These are phyloP conservation scores for Xanthoparmelia taractica DNA, from an alignment of 495 filamentous ascomycete species.

Conservation along the genomic window DNA sequence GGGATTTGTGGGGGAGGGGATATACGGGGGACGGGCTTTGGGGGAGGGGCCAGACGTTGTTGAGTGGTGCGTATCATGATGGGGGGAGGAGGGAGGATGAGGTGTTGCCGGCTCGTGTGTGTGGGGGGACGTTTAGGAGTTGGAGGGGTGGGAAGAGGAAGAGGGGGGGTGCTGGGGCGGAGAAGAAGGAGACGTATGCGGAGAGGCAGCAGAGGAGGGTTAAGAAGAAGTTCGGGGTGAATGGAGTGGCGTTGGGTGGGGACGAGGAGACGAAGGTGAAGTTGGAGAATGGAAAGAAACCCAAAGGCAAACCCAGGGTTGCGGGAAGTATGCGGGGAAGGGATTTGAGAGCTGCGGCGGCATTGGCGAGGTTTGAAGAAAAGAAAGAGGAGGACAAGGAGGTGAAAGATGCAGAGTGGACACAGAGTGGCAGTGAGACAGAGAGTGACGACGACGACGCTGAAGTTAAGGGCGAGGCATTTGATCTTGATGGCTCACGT, in stretches of 20 bases:
- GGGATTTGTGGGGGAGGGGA: slow-evolving; percentile 50
- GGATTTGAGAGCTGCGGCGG: slow-evolving; percentile 68
- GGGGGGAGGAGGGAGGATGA: slow-evolving; percentile 40
- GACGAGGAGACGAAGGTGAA: slow-evolving; percentile 54
- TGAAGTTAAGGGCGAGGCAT: slow-evolving; percentile 25
- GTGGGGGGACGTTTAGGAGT: slow-evolving; percentile 26
- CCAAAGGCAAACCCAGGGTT: slow-evolving; percentile 58
- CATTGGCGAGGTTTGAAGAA: slow-evolving; percentile 60
- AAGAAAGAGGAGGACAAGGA: slow-evolving; percentile 32
- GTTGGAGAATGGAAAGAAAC: slow-evolving; percentile 56
- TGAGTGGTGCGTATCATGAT: slow-evolving; percentile 51
- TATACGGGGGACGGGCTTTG: slow-evolving; percentile 75
- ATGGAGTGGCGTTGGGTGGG: slow-evolving; percentile 57
- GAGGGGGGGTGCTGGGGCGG: slow-evolving; percentile 10
- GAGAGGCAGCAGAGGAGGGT: slow-evolving; percentile 43
- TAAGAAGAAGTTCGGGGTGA: slow-evolving; percentile 63
- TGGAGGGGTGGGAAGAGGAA: slow-evolving; percentile 24
- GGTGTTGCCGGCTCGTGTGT: slow-evolving; percentile 32
- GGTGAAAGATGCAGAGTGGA: slow-evolving; percentile 34
- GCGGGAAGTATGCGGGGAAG: slow-evolving; percentile 61
- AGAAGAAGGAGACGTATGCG: slow-evolving; percentile 23
- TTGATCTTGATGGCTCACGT: slow-evolving; percentile 52
- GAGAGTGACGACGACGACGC: slow-evolving; percentile 31
- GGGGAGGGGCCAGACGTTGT: slow-evolving; percentile 55
- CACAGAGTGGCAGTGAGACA: slow-evolving; percentile 17